A percentile compares a stretch with the other conserved stretches of the same genome.
These are phyloP conservation scores for Phaeosphaeriaceae sp. DNA, from an alignment of 2,329 filamentous ascomycete species.

Conservation along the genomic window DNA sequence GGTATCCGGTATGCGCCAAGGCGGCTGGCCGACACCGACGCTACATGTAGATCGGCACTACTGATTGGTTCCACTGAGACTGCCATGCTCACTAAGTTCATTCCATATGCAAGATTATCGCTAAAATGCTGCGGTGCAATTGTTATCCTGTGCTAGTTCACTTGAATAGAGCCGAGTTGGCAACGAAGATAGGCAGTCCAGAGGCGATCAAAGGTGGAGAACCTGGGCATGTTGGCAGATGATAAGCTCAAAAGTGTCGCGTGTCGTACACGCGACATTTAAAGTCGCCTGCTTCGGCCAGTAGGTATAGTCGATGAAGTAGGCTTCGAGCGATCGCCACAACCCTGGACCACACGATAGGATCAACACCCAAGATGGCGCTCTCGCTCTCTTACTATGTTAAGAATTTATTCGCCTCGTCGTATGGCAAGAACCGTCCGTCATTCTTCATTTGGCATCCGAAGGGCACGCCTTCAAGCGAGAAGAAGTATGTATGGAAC, in stretches of 20 bases:
- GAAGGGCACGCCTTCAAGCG: conserved; percentile 1
- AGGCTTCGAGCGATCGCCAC: not conserved
- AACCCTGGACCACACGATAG: not conserved
- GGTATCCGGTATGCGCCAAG: not conserved
- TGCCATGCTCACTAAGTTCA: not conserved
- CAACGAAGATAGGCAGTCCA: not conserved
- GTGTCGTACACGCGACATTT: not conserved
- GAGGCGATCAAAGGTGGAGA: not conserved
- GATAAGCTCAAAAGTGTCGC: not conserved
- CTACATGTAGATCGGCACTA: not conserved
- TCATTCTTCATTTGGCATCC: conserved; percentile 4
- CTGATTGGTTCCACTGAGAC: not conserved
- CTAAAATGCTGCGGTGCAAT: not conserved
- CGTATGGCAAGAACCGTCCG: conserved; percentile 1
- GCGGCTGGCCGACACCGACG: not conserved
- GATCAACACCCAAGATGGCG: not conserved
- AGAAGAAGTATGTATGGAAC: not conserved
- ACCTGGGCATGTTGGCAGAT: not conserved
- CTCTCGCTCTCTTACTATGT: conserved; percentile 2
- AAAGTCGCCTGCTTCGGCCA: not conserved
- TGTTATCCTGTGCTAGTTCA: not conserved
- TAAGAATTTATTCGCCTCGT: not conserved
- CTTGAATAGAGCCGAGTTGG: not conserved
- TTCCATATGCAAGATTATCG: not conserved
- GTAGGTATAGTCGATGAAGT: not conserved